Percentiles rank a stretch among this genome's conserved stretches.
Conservation (phyloP, 768 basidiomycete species). For the Collybia sp. region DNA sequence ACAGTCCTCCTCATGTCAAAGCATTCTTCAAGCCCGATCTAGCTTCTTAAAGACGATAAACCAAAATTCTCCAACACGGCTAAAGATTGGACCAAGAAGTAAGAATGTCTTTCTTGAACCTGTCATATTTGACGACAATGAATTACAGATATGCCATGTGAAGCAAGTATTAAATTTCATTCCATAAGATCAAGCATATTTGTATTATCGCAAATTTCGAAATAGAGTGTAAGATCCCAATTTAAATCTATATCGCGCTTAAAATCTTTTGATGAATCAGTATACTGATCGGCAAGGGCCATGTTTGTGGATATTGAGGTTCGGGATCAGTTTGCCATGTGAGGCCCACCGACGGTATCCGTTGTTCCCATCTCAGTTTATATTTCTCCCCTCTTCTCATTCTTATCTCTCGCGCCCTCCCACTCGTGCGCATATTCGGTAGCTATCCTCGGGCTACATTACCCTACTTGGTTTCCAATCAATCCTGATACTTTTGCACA, state of each 20-base stretch:
- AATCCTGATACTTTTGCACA: slow-evolving; percentile 22
- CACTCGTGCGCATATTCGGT: slow-evolving; percentile 10
- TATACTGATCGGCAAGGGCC: not conserved
- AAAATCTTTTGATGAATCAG: not conserved
- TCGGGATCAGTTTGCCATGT: not conserved
- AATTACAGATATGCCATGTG: slow-evolving; percentile 20
- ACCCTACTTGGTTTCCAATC: slow-evolving; percentile 22
- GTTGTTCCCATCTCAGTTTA: not conserved
- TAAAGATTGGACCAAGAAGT: slow-evolving; percentile 88
- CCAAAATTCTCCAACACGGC: slow-evolving; percentile 70
- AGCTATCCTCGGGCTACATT: slow-evolving; percentile 6
- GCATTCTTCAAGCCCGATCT: not conserved
- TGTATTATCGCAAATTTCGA: no score
- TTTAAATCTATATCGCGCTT: no score
- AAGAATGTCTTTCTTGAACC: slow-evolving; percentile 11
- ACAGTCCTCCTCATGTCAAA: not conserved
- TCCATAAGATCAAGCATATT: no score
- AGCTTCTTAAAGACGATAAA: slow-evolving; percentile 78
- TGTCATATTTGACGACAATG: slow-evolving; percentile 3
- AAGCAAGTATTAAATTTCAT: slow-evolving; percentile 7
- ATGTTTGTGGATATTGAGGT: slow-evolving; percentile 4
- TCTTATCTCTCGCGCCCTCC: slow-evolving; percentile 1
- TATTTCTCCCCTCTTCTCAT: slow-evolving; percentile 4
- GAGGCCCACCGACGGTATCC: not conserved
- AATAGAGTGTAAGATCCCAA: not conserved